A percentile compares a stretch with the other conserved stretches of the same genome.
Conservation (phyloP, 2,329 filamentous ascomycete genomes). For the Colletotrichum noveboracense region DNA sequence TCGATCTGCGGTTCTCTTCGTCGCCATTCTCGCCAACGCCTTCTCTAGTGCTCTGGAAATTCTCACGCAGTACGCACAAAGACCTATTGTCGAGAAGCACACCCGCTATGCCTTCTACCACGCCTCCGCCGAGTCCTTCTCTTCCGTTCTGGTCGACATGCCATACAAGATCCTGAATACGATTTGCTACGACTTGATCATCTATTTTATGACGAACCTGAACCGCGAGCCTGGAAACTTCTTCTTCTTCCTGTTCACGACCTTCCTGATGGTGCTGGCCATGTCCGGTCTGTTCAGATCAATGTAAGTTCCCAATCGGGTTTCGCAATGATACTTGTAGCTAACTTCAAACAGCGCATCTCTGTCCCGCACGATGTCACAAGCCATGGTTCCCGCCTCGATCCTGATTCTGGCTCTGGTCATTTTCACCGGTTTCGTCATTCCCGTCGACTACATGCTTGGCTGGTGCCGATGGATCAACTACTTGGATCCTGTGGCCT, state of each 20-base stretch:
- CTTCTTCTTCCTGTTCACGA: conserved; percentile 55
- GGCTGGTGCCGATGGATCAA: conserved; percentile 60
- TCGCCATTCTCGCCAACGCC: conserved; percentile 59
- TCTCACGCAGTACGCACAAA: conserved; percentile 26
- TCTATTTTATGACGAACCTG: conserved; percentile 72
- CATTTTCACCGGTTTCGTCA: conserved; percentile 59
- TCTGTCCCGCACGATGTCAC: conserved; percentile 51
- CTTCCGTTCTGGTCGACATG: conserved; percentile 17
- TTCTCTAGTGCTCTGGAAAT: conserved; percentile 41
- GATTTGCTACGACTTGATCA: conserved; percentile 63
- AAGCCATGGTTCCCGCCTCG: conserved; percentile 58
- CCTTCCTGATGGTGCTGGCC: conserved; percentile 46
- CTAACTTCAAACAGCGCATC: conserved; percentile 37
- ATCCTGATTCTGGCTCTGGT: conserved; percentile 59
- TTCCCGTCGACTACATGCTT: conserved; percentile 45
- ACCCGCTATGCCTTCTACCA: conserved; percentile 36
- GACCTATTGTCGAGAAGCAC: conserved; percentile 33
- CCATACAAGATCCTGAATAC: conserved; percentile 47
- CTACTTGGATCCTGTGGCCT: conserved; percentile 56
- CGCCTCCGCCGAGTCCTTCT: conserved; percentile 25
- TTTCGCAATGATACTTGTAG: too few species aligned
- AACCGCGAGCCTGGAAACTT: conserved; percentile 58
- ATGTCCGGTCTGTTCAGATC: conserved; percentile 53
- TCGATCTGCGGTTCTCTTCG: conserved; percentile 54
- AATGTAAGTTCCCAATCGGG: conserved; percentile 27